phyloP scores from a whole-genome alignment of 2,329 filamentous ascomycete species.

The Scedosporium aurantiacum region DNA sequence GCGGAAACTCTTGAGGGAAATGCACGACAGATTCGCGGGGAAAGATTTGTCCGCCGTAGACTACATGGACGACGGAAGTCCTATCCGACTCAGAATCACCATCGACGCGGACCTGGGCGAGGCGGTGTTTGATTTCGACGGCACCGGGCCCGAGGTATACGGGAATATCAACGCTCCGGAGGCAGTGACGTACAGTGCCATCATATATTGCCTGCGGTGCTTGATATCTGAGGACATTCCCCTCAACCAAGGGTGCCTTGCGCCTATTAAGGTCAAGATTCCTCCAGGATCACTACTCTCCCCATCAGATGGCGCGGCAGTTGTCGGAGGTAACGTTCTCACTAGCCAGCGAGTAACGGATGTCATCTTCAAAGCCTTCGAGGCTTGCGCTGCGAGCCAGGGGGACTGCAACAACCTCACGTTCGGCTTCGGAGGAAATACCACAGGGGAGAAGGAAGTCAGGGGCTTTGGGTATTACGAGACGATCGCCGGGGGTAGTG shows the following conservation, averaged over 20 bases:
- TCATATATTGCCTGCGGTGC: conserved; percentile 74
- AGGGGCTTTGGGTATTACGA: conserved; percentile 43
- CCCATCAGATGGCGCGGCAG: conserved; percentile 65
- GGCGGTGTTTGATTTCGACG: conserved; percentile 69
- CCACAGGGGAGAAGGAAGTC: conserved; percentile 23
- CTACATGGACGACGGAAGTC: conserved; percentile 76
- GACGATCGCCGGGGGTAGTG: conserved; percentile 53
- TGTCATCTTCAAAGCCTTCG: conserved; percentile 55
- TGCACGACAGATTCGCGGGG: conserved; percentile 59
- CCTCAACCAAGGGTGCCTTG: conserved; percentile 71
- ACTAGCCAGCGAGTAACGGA: conserved; percentile 33
- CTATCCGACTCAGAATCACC: conserved; percentile 61
- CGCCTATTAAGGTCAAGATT: conserved; percentile 64
- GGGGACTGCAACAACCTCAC: conserved; percentile 78
- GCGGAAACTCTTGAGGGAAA: conserved; percentile 58
- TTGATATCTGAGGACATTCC: conserved; percentile 74
- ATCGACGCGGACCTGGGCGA: conserved; percentile 68
- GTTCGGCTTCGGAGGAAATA: conserved; percentile 56
- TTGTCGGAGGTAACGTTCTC: conserved; percentile 69
- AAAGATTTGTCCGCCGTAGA: conserved; percentile 61
- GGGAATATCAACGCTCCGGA: conserved; percentile 73
- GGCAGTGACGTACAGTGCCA: conserved; percentile 75
- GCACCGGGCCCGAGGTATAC: conserved; percentile 70
- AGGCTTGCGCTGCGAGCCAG: conserved; percentile 67
- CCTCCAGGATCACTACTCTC: conserved; percentile 63